Percentiles rank a stretch among this genome's conserved stretches.
phyloP scores from a whole-genome alignment of 1,284 basidiomycete genomes.

The Boletus semigastroideus region DNA sequence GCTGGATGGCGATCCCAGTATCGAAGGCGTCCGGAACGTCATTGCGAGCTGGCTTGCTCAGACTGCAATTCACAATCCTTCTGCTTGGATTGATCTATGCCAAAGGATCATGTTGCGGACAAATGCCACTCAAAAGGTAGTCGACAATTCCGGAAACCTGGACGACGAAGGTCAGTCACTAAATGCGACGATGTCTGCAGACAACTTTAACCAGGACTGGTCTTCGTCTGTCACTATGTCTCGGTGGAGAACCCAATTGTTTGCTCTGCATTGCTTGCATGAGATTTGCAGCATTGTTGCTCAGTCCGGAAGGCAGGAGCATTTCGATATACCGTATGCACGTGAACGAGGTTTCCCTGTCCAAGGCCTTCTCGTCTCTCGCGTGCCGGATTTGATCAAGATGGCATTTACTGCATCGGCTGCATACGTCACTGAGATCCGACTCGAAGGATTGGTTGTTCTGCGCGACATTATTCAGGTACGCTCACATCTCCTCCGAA shows the following conservation, averaged over 20 bases:
- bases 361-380: conserved; percentile 66
- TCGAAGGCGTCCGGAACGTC: conserved; percentile 93
- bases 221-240: conserved; percentile 54
- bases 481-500: conserved; percentile 14
- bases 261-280: conserved; percentile 92
- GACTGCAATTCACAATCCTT: conserved; percentile 90
- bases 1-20: conserved; percentile 90
- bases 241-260: conserved; percentile 96
- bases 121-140: conserved; percentile 75
- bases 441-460: conserved; percentile 89
- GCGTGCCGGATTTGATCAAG: conserved; percentile 91
- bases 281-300: conserved; percentile 81
- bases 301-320: conserved; percentile 73
- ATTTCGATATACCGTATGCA: conserved; percentile 75
- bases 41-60: conserved; percentile 96
- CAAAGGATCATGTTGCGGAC: conserved; percentile 94
- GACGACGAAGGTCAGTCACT: conserved; percentile 94
- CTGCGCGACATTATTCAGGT: conserved; percentile 93
- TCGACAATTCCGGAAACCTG: conserved; percentile 61
- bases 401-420: conserved; percentile 98
- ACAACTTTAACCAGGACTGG: conserved; percentile 34
- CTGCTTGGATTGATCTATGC: conserved; percentile 97
- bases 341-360: conserved; percentile 45
- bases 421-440: conserved; percentile 92
- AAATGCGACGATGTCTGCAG: conserved; percentile 50